Evolutionary conservation across 2,329 filamentous ascomycete genomes (phyloP), one percentile per base, ranked within the genome.

Genomic region (Paraphaeosphaeria sporulosa): DNA sequence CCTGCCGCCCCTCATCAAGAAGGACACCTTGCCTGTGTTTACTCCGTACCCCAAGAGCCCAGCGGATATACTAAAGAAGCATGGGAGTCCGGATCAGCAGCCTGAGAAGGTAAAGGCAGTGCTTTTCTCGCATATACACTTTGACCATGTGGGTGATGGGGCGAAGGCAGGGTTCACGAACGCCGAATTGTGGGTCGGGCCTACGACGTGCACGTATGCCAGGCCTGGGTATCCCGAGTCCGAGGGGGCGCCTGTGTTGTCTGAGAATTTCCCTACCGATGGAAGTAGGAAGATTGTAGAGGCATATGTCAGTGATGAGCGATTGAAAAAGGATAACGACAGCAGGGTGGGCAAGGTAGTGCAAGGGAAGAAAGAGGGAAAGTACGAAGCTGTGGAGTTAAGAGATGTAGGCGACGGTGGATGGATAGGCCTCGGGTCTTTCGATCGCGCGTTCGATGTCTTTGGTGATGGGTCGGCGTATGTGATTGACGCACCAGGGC

Each of bases 401-500:
- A 65, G 66, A 55, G 69, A 70, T 36, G 63, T 64, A 0, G 63
- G 55, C n/a, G 72, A 76, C 56, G 83, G 81, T 80, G 63, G 78
- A 40, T 79, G 79, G 17, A 72, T 84, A 0, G 78, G 73, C 0
- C 74, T 74, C 9, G 72, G 71, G 8, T 56, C 77, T 0, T 84
- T 86, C 57, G 79, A 82, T 1, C 68, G 78, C 1, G 77, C 75
- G 0, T 71, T 84, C 12, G 84, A 86, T 64, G 66, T 85, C 10
- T 83, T 84, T 60, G 73, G 74, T 0, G 84, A 87, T 61, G 80
- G 80, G 0, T 77, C 76, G n/a, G 68, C 84, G 5, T 84, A 79
- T 64, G 69, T 85, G 0, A 71, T 86, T 25, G 81, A 85, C 64
- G 79, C 80, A 0, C 84, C 85, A 0, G 84, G 84, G 0, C 84